Evolutionary conservation across 1,284 basidiomycete genomes (phyloP).

Genomic region (Leccinum angustisporum): DNA sequence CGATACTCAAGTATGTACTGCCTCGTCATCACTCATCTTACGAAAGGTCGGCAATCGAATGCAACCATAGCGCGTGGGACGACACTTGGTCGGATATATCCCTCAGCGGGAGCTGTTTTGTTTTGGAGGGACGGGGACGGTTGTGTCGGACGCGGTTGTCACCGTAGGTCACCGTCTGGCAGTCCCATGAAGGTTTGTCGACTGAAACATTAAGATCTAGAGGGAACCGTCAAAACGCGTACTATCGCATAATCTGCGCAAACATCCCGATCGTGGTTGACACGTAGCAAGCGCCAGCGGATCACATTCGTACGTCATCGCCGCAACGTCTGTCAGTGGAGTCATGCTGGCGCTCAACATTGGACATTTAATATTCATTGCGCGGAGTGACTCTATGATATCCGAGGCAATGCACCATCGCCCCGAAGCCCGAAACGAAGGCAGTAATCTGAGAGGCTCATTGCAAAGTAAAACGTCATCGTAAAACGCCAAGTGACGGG

Average conservation of each 20-base stretch:
- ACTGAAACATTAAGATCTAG: slow-evolving; percentile 15
- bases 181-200: background rate
- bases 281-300: background rate
- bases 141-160: background rate
- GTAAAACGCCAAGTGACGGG: background rate
- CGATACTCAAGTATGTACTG: background rate
- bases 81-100: slow-evolving; percentile 1
- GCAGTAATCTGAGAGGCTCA: background rate
- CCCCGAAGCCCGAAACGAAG: background rate
- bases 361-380: background rate
- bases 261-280: slow-evolving; percentile 6
- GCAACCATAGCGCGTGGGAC: slow-evolving; percentile 11
- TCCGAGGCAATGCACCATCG: slow-evolving; percentile 5
- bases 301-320: slow-evolving; percentile 4
- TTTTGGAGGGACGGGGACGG: background rate
- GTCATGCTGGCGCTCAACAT: background rate
- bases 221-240: background rate
- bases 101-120: background rate
- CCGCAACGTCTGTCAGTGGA: background rate
- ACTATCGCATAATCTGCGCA: background rate
- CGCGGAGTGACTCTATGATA: background rate
- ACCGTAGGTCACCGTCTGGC: background rate
- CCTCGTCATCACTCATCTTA: slow-evolving; percentile 12
- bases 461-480: slow-evolving; percentile 7
- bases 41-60: slow-evolving; percentile 6